These are phyloP conservation scores for Candida montana DNA, from an alignment of 805 yeast species.

Conservation along the genomic window DNA sequence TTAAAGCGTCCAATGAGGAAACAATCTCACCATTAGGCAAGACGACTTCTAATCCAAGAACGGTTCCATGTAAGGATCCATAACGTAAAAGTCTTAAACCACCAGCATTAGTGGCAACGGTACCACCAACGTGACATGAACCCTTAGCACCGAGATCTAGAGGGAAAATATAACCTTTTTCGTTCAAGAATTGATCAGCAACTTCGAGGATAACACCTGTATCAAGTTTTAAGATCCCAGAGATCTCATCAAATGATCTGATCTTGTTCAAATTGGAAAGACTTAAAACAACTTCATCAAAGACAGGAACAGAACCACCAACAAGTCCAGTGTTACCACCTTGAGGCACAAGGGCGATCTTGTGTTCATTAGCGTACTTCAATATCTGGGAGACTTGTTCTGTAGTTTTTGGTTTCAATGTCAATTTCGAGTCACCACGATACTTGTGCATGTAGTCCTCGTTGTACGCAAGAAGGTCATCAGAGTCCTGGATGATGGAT, in stretches of 20 bases:
- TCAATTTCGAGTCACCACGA: constrained; percentile 77
- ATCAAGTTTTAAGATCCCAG: constrained; percentile 84
- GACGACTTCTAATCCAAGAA: constrained; percentile 89
- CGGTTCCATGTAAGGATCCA: constrained; percentile 90
- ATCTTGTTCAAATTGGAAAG: constrained; percentile 68
- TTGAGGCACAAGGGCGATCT: constrained; percentile 87
- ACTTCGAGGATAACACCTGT: constrained; percentile 86
- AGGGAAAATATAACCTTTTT: constrained; percentile 87
- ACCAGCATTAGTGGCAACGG: constrained; percentile 94
- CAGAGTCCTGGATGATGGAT: constrained; percentile 45
- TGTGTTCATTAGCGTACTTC: constrained; percentile 71
- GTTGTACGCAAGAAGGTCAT: constrained; percentile 67
- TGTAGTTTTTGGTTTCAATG: constrained; percentile 76
- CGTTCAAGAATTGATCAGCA: constrained; percentile 74
- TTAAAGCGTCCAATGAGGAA: constrained; percentile 73
- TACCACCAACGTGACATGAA: constrained; percentile 93
- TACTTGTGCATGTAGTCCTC: constrained; percentile 95
- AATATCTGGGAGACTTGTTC: constrained; percentile 73
- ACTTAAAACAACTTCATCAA: constrained; percentile 81
- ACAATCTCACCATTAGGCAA: constrained; percentile 82
- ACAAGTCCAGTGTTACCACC: constrained; percentile 97
- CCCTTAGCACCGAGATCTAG: constrained; percentile 95
- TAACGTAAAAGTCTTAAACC: constrained; percentile 83
- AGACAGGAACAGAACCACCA: constrained; percentile 90
- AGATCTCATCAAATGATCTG: constrained; percentile 72